phyloP scores from a whole-genome alignment of 139 green algal genomes.

The Chlamydomonas applanata region DNA sequence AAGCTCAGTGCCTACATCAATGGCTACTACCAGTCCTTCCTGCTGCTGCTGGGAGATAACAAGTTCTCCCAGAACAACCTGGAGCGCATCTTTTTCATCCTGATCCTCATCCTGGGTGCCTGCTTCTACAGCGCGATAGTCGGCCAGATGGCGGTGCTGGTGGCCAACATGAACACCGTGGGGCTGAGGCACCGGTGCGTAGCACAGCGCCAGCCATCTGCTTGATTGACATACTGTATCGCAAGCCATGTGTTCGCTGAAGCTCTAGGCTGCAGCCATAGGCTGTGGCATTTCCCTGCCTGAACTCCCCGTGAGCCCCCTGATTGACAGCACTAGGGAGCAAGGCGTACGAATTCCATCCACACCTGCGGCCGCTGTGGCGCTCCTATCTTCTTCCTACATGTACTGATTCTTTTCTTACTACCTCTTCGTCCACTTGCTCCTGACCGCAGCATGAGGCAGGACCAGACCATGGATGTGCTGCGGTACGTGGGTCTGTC shows the following conservation, averaged over 20 bases:
- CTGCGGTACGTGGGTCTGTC: slow-evolving; percentile 17
- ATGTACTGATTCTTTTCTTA: too few relatives aligned
- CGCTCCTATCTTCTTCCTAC: too few relatives aligned
- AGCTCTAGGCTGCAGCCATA: not conserved
- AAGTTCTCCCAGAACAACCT: slow-evolving; percentile 7
- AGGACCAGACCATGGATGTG: slow-evolving; percentile 29
- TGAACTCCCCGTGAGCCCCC: not conserved
- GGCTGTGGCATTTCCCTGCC: not conserved
- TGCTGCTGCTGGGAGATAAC: slow-evolving; percentile 28
- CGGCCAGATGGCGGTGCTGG: slow-evolving; percentile 29
- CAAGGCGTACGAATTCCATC: too few relatives aligned
- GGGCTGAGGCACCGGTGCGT: slow-evolving; percentile 23
- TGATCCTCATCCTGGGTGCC: slow-evolving; percentile 8
- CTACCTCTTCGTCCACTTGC: too few relatives aligned
- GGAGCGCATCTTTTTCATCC: slow-evolving; percentile 25
- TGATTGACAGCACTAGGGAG: too few relatives aligned
- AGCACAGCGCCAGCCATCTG: not conserved
- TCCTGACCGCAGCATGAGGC: slow-evolving; percentile 7
- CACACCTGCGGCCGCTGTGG: too few relatives aligned
- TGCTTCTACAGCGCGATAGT: slow-evolving; percentile 13
- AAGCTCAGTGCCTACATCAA: slow-evolving; percentile 22
- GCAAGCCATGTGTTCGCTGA: not conserved
- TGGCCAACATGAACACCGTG: slow-evolving; percentile 27
- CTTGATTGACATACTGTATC: too few relatives aligned
- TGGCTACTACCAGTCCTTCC: slow-evolving; percentile 34